A percentile compares a stretch with the other conserved stretches of the same genome.
These are phyloP conservation scores for Sclerotinia spermophila DNA, from an alignment of 2,329 filamentous ascomycete genomes.

Conservation along the genomic window DNA sequence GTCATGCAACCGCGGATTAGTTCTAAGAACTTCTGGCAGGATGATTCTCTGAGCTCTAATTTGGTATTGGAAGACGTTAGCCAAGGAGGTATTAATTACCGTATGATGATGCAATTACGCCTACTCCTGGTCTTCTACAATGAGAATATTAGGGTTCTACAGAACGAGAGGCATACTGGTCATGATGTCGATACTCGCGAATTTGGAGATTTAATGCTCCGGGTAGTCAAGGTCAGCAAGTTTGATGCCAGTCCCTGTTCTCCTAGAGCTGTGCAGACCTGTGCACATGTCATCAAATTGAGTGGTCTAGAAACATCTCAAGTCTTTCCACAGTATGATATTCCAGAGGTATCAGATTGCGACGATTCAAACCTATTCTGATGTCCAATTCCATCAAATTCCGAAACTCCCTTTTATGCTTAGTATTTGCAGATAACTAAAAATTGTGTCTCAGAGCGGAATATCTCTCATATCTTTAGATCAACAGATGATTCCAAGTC, in stretches of 20 bases:
- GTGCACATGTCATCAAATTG: background rate
- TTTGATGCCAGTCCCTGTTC: background rate
- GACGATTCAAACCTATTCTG: background rate
- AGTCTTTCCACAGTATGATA: background rate
- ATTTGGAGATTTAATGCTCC: background rate
- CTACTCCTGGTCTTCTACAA: background rate
- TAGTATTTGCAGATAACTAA: too few relatives aligned
- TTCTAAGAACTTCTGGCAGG: background rate
- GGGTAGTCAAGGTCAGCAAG: background rate
- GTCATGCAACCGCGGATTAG: background rate
- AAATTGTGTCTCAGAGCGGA: background rate
- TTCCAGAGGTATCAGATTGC: background rate
- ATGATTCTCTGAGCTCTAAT: background rate
- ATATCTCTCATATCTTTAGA: background rate
- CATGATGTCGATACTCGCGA: background rate
- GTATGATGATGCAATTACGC: background rate
- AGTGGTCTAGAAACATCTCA: background rate
- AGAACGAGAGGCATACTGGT: background rate
- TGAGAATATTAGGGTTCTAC: too few relatives aligned
- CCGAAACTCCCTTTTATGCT: background rate
- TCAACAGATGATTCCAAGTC: background rate
- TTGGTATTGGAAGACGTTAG: background rate
- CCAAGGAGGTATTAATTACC: background rate
- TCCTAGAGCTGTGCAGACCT: background rate
- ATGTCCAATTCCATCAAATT: background rate